Evolutionary conservation across 1,139 yeast genomes (phyloP).

Genomic region (Debaryomyces psychrophilus): DNA sequence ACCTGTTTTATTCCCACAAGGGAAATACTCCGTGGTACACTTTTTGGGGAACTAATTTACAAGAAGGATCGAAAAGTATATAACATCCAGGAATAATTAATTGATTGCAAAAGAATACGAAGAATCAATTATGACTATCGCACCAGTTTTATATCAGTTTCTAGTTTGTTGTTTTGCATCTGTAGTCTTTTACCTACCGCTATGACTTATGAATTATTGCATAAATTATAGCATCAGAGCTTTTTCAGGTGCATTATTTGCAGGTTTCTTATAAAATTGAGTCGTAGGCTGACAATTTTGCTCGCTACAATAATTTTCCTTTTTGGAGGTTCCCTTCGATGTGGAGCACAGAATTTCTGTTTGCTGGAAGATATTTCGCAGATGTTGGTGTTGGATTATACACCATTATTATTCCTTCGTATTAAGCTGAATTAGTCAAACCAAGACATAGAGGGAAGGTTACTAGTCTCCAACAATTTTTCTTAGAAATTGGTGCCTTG

Average conservation of each 20-base stretch:
- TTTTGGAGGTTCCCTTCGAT: slow-evolving; percentile 13
- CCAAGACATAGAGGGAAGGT: slow-evolving; percentile 68
- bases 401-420: slow-evolving; percentile 27
- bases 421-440: slow-evolving; percentile 25
- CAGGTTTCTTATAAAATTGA: slow-evolving; percentile 1
- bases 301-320: slow-evolving; percentile 17
- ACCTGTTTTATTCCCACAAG: background rate
- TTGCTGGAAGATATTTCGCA: slow-evolving; percentile 29
- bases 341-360: slow-evolving; percentile 23
- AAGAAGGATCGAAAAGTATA: background rate
- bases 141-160: slow-evolving; percentile 28
- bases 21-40: background rate
- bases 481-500: slow-evolving; percentile 67
- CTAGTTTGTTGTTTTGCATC: slow-evolving; percentile 31
- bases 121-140: slow-evolving; percentile 17
- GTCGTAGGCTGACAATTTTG: slow-evolving; percentile 11
- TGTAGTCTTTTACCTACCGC: slow-evolving; percentile 30
- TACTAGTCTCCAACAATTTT: slow-evolving; percentile 66
- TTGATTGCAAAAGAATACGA: slow-evolving; percentile 11
- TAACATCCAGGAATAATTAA: background rate
- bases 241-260: slow-evolving; percentile 29
- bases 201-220: slow-evolving; percentile 30
- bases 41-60: background rate
- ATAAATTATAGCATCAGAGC: slow-evolving; percentile 31
- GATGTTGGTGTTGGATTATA: slow-evolving; percentile 28